A percentile compares a stretch with the other conserved stretches of the same genome.
These are phyloP conservation scores for Simplicillium sp. DNA, from an alignment of 2,329 filamentous ascomycete genomes.

Conservation along the genomic window DNA sequence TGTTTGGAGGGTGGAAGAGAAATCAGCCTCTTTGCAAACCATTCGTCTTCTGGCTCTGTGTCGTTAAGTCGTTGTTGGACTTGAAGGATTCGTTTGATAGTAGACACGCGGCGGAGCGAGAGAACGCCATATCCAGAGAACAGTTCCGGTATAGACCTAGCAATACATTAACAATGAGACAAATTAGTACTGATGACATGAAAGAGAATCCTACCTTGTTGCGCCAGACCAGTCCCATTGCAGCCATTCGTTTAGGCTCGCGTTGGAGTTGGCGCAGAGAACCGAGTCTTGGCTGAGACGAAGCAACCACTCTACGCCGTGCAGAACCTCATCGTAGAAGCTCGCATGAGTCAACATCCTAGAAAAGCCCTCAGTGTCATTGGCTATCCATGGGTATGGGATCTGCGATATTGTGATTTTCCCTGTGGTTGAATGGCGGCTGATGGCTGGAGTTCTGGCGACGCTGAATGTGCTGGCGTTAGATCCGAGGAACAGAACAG, in stretches of 20 bases:
- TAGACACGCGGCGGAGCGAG: constrained; percentile 15
- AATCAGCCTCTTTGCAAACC: constrained; percentile 40
- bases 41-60: constrained; percentile 43
- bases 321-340: constrained; percentile 43
- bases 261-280: constrained; percentile 42
- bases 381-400: no score
- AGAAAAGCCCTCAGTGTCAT: no score
- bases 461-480: constrained; percentile 35
- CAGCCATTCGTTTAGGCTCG: constrained; percentile 42
- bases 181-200: constrained; percentile 18
- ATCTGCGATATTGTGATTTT: constrained; percentile 31
- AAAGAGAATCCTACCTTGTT: constrained; percentile 25
- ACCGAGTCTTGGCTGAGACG: constrained; percentile 48
- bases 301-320: constrained; percentile 42
- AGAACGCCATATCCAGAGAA: no score
- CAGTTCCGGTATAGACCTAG: no score
- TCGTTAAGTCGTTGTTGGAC: constrained; percentile 42
- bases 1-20: constrained; percentile 31
- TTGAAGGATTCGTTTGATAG: constrained; percentile 35
- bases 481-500: constrained; percentile 42
- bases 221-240: constrained; percentile 46
- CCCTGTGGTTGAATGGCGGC: constrained; percentile 37
- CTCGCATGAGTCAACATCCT: constrained; percentile 13
- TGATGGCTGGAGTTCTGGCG: constrained; percentile 32
- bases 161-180: no score